Base-by-base conservation (phyloP, 805 yeast genomes). In the Trichomonascus vanleenenianus region DNA sequence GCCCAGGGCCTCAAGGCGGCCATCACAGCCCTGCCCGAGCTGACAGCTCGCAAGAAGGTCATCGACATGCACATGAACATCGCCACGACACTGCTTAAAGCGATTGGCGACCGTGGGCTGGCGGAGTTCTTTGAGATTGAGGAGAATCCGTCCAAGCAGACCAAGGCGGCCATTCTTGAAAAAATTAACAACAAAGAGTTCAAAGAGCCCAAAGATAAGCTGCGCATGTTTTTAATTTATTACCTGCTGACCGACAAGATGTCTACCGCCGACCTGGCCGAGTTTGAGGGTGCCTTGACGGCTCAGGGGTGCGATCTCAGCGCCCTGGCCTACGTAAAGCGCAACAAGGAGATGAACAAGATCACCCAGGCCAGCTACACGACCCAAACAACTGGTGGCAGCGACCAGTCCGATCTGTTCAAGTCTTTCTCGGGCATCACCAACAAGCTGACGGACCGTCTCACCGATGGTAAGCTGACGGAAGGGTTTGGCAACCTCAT, bases 51-150 rank as follows among this genome's bases (percentile, higher is more conserved):
- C 56, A 93, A 93, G 63, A 73, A 79, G 44, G 79, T 87, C 30
- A 82, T 93, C 55, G 99, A 93, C 67, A 85, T 86, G 81, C 99
- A 93, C 66, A 91, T 93, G 96, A 88, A 86, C 57, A 89, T 93
- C 20, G 78, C 94, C 50, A 85, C 96, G 8, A 77, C 88, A 15
- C 69, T 93, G 43, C 74, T 93, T 49, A 79, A 81, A 58, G 87
- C 88, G 53, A 72, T 93, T 49, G 93, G 91, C 57, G 80, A 83
- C n/a, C 83, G 91, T 53, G 81, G 82, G 14, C 72, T 93, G 54
- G 98, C 94, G 58, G 79, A 88, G 46, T 84, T 89, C 55, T 93
- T 91, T 63, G 97, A 93, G 66, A 79, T 93, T 50, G 99, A 93
- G 66, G 97, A 91, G 61, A 82, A 79, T 52, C 76, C 80, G 46